These are phyloP conservation scores for Scedosporium dehoogii DNA, from an alignment of 2,329 filamentous ascomycete genomes.

Conservation along the genomic window DNA sequence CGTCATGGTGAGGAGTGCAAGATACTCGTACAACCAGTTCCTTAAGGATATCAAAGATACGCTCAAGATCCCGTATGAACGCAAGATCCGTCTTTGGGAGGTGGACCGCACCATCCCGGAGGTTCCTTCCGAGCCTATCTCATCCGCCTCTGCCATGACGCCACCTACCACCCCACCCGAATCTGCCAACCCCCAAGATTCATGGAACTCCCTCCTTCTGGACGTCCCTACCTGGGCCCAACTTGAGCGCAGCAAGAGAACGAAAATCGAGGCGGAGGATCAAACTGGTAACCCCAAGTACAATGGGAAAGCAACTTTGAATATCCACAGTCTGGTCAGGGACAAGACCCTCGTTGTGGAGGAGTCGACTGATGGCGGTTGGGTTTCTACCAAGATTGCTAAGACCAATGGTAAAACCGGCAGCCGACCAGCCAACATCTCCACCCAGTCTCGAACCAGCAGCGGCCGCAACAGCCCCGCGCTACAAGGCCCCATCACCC, in stretches of 20 bases:
- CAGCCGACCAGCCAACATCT: conserved; percentile 19
- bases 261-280: conserved; percentile 34
- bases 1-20: conserved; percentile 60
- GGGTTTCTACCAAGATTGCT: conserved; percentile 29
- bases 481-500: conserved; percentile 45
- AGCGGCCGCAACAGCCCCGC: conserved; percentile 63
- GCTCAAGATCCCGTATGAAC: conserved; percentile 55
- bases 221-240: conserved; percentile 44
- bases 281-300: conserved; percentile 64
- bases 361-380: conserved; percentile 55
- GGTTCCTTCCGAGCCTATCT: conserved; percentile 15
- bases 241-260: conserved; percentile 17
- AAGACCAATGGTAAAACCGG: conserved; percentile 26
- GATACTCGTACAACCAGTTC: conserved; percentile 63
- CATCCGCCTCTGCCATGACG: conserved; percentile 23
- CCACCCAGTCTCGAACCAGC: conserved; percentile 7
- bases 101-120: conserved; percentile 29
- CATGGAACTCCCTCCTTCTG: conserved; percentile 32
- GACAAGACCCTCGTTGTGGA: conserved; percentile 77
- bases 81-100: conserved; percentile 70
- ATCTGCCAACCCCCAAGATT: conserved; percentile 18
- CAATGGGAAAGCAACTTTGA: conserved; percentile 62
- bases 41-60: conserved; percentile 62
- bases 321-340: conserved; percentile 56
- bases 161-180: conserved; percentile 29